Percentiles rank a stretch among this genome's conserved stretches.
Evolutionary conservation across 2,329 filamentous ascomycete species (phyloP).

Genomic region (Xylaria digitata): DNA sequence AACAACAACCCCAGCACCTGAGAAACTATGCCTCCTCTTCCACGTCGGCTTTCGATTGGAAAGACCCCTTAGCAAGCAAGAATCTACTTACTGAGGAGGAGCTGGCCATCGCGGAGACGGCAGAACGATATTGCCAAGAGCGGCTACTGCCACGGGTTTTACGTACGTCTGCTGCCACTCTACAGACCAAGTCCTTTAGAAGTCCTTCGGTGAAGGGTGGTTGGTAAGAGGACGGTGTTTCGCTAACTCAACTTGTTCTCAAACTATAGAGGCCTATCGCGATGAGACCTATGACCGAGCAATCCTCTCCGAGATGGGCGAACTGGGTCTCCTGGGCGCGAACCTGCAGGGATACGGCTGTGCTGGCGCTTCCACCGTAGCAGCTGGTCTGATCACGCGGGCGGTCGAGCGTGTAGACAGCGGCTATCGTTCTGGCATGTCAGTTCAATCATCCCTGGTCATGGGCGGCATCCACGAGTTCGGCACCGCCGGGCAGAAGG

Average conservation of each 20-base stretch:
- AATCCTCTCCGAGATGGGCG: slow-evolving; percentile 92
- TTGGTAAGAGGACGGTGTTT: background rate
- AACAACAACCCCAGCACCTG: slow-evolving; percentile 20
- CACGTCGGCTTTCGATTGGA: slow-evolving; percentile 79
- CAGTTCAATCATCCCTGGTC: slow-evolving; percentile 89
- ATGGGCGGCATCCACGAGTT: slow-evolving; percentile 95
- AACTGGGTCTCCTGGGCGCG: slow-evolving; percentile 86
- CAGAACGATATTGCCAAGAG: slow-evolving; percentile 94
- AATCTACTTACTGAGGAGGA: slow-evolving; percentile 90
- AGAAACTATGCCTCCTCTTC: slow-evolving; percentile 49
- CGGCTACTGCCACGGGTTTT: slow-evolving; percentile 85
- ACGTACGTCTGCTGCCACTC: slow-evolving; percentile 64
- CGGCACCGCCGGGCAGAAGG: slow-evolving; percentile 86
- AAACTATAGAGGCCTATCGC: slow-evolving; percentile 62
- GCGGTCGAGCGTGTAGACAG: slow-evolving; percentile 92
- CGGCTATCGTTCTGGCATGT: slow-evolving; percentile 92
- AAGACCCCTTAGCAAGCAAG: slow-evolving; percentile 82
- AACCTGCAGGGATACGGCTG: slow-evolving; percentile 90
- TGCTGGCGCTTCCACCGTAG: slow-evolving; percentile 87
- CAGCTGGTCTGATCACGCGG: slow-evolving; percentile 88
- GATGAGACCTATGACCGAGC: slow-evolving; percentile 87
- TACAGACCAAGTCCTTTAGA: background rate
- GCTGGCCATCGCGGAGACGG: slow-evolving; percentile 87
- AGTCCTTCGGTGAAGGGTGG: background rate
- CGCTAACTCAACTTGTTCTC: slow-evolving; percentile 29